Percentiles rank a stretch among this genome's conserved stretches.
These are phyloP conservation scores for Haplosporangium sp. DNA, from an alignment of 371 early-diverging fungal genomes.

Conservation along the genomic window DNA sequence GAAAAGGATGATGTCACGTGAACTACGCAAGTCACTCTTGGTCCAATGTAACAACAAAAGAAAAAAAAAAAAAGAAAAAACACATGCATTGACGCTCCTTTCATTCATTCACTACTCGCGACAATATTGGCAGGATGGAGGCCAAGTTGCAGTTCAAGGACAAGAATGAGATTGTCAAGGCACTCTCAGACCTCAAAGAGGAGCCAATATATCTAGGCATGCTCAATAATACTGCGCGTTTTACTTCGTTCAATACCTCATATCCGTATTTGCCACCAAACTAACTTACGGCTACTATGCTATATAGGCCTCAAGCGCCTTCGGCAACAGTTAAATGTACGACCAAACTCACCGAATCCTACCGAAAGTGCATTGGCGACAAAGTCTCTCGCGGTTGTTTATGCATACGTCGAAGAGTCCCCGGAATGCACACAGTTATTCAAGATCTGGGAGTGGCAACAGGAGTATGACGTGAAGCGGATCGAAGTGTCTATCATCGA, in stretches of 20 bases:
- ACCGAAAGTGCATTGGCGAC: constrained; percentile 42
- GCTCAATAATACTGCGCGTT: not conserved
- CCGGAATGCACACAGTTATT: constrained; percentile 50
- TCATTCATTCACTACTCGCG: constrained; percentile 18
- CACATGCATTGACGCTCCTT: constrained; percentile 3
- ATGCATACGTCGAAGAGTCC: constrained; percentile 48
- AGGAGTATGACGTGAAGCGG: constrained; percentile 84
- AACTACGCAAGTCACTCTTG: not conserved
- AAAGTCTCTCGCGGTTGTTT: constrained; percentile 30
- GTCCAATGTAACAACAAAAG: constrained; percentile 15
- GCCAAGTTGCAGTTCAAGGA: constrained; percentile 45
- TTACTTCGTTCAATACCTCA: no score
- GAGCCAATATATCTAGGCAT: constrained; percentile 41
- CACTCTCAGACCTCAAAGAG: constrained; percentile 37
- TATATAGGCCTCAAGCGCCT: constrained; percentile 41
- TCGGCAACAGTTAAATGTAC: constrained; percentile 46
- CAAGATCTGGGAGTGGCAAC: constrained; percentile 60
- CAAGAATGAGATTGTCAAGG: constrained; percentile 47
- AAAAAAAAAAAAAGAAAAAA: constrained; percentile 9
- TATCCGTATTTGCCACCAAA: not conserved
- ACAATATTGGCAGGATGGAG: constrained; percentile 29
- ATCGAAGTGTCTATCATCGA: constrained; percentile 71
- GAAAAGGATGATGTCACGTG: not conserved
- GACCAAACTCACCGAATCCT: constrained; percentile 52
- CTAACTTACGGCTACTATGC: not conserved